Percentiles rank a stretch among this genome's conserved stretches.
Conservation (phyloP, 805 yeast species). For the Kuraishia molischiana region DNA sequence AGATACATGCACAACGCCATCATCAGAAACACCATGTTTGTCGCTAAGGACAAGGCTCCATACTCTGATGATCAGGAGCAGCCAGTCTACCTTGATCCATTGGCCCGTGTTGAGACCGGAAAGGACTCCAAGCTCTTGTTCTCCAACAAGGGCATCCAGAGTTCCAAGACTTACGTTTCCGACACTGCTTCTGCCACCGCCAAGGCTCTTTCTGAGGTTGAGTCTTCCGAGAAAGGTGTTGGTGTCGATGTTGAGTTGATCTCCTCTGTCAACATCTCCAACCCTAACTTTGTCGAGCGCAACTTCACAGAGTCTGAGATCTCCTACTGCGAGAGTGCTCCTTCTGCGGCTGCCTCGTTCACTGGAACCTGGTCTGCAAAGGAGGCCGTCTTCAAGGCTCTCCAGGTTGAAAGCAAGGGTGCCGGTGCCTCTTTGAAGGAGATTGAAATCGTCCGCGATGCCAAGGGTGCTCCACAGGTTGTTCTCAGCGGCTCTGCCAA, state of each 20-base stretch:
- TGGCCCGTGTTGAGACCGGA: slow-evolving; percentile 54
- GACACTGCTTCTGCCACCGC: slow-evolving; percentile 49
- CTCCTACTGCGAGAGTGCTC: slow-evolving; percentile 62
- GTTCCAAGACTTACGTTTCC: slow-evolving; percentile 29
- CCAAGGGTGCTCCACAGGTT: slow-evolving; percentile 78
- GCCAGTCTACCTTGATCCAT: slow-evolving; percentile 91
- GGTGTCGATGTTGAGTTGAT: slow-evolving; percentile 97
- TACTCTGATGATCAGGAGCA: slow-evolving; percentile 83
- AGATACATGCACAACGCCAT: slow-evolving; percentile 94
- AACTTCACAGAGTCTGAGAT: slow-evolving; percentile 83
- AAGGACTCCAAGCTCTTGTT: slow-evolving; percentile 32
- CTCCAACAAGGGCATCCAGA: slow-evolving; percentile 41
- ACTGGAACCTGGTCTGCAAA: slow-evolving; percentile 99
- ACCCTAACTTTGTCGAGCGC: slow-evolving; percentile 84
- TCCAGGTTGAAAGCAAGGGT: slow-evolving; percentile 83
- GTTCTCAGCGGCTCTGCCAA: slow-evolving; percentile 67
- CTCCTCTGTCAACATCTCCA: slow-evolving; percentile 71
- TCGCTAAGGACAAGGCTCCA: slow-evolving; percentile 90
- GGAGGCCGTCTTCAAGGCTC: slow-evolving; percentile 96
- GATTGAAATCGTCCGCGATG: slow-evolving; percentile 73
- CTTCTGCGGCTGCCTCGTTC: slow-evolving; percentile 79
- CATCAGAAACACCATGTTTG: slow-evolving; percentile 83
- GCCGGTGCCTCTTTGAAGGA: slow-evolving; percentile 92
- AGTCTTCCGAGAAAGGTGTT: slow-evolving; percentile 52
- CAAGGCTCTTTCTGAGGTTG: slow-evolving; percentile 37